phyloP scores from a whole-genome alignment of 1,284 basidiomycete species.

The Pseudozyma pruni region DNA sequence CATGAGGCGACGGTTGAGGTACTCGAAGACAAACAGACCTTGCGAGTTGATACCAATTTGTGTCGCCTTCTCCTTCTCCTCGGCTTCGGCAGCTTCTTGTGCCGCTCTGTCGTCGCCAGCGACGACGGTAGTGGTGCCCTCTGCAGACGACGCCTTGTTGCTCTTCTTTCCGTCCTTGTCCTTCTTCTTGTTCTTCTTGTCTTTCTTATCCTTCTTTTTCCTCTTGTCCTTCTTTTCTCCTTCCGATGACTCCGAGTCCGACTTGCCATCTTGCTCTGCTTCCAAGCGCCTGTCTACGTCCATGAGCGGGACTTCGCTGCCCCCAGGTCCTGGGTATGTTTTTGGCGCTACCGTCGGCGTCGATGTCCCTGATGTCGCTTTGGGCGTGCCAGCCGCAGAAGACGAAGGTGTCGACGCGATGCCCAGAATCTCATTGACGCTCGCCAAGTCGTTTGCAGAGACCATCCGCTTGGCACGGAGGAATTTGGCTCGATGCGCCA shows the following conservation, averaged over 20 bases:
- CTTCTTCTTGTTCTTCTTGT: conserved; percentile 25
- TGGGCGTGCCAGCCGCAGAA: conserved; percentile 37
- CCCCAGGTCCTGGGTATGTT: conserved; percentile 44
- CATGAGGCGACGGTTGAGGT: conserved; percentile 60
- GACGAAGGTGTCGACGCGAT: conserved; percentile 51
- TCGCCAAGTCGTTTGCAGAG: conserved; percentile 45
- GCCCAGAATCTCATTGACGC: conserved; percentile 65
- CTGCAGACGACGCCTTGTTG: conserved; percentile 11
- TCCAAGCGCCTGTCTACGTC: conserved; percentile 42
- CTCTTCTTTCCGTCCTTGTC: conserved; percentile 36
- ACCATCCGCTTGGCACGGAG: conserved; percentile 64
- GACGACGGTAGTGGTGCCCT: background rate
- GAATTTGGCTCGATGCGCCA: conserved; percentile 62
- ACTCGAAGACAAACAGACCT: conserved; percentile 56
- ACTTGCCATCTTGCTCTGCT: conserved; percentile 11
- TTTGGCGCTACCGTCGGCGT: conserved; percentile 27
- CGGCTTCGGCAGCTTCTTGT: conserved; percentile 10
- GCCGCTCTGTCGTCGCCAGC: background rate
- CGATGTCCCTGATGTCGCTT: conserved; percentile 24
- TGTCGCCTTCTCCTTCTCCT: conserved; percentile 36
- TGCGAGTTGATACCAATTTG: conserved; percentile 50
- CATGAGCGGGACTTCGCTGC: conserved; percentile 40
- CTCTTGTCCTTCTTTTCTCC: conserved; percentile 13
- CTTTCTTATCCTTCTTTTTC: conserved; percentile 20
- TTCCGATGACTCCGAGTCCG: conserved; percentile 9